Conservation (phyloP, 1,284 basidiomycete species). For the Rhodotorula sp. region DNA sequence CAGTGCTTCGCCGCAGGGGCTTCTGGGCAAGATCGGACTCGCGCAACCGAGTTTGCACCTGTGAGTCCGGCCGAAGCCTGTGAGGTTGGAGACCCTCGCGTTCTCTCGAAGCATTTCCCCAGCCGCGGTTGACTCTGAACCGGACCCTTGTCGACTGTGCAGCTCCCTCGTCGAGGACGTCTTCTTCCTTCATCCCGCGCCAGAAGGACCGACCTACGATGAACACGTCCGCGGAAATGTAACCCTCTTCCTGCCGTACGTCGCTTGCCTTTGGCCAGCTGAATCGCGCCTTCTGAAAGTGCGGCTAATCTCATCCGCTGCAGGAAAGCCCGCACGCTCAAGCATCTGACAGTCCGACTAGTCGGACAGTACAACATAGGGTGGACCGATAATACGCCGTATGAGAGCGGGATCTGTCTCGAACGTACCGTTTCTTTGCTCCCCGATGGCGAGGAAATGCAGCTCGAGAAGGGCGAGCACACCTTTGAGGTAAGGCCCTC, state of each 20-base stretch:
- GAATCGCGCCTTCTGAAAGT: too few relatives aligned
- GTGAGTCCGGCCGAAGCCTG: neutral
- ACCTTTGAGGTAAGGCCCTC: conserved; percentile 22
- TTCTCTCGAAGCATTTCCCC: too few relatives aligned
- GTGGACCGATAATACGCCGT: conserved; percentile 33
- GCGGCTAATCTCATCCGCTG: too few relatives aligned
- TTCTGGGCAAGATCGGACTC: conserved; percentile 25
- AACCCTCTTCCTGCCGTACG: conserved; percentile 18
- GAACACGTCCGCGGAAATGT: conserved; percentile 28
- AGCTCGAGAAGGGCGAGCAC: conserved; percentile 38
- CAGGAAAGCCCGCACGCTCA: conserved; percentile 29
- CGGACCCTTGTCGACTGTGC: neutral
- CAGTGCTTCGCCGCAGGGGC: conserved; percentile 1
- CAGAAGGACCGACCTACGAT: conserved; percentile 27
- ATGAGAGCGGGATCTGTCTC: conserved; percentile 31
- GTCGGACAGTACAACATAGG: conserved; percentile 33
- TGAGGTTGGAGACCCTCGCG: too few relatives aligned
- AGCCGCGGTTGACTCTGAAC: too few relatives aligned
- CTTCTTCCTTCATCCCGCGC: conserved; percentile 32
- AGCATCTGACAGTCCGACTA: conserved; percentile 26
- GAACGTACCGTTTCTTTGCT: conserved; percentile 35
- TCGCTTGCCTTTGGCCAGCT: too few relatives aligned
- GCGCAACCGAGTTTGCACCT: conserved; percentile 27
- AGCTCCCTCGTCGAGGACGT: conserved; percentile 31
- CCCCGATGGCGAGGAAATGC: conserved; percentile 20